Evolutionary conservation across 2,329 filamentous ascomycete species (phyloP).

Genomic region (Emergomyces pasteurianus): DNA sequence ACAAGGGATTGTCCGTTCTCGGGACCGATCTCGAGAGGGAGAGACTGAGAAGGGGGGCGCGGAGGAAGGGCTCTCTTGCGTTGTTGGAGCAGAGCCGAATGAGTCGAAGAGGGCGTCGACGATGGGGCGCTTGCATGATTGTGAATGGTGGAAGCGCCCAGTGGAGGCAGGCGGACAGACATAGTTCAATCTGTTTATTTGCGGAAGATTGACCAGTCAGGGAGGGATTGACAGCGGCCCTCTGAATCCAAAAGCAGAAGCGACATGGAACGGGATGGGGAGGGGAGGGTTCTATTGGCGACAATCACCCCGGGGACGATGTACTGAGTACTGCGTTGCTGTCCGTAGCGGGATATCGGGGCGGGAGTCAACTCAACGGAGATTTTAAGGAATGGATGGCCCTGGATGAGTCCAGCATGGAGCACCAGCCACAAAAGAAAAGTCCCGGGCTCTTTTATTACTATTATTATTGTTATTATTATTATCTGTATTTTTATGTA

Average conservation of each 20-base stretch:
- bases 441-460: not conserved
- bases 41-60: too few relatives aligned
- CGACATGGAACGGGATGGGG: not conserved
- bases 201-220: not conserved
- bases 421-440: not conserved
- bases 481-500: too few relatives aligned
- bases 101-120: slow-evolving; percentile 5
- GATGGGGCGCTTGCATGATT: not conserved
- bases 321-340: too few relatives aligned
- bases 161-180: slow-evolving; percentile 9
- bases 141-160: slow-evolving; percentile 10
- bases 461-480: too few relatives aligned
- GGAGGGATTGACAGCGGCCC: not conserved
- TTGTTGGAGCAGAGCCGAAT: slow-evolving; percentile 1
- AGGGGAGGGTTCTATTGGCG: slow-evolving; percentile 3
- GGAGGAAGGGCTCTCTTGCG: not conserved
- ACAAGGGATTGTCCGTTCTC: slow-evolving; percentile 2
- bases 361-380: not conserved
- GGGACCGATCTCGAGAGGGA: not conserved
- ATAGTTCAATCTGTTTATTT: not conserved
- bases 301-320: not conserved
- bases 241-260: not conserved
- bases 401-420: not conserved
- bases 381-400: not conserved
- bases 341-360: too few relatives aligned